Conservation (phyloP, 192 early-diverging fungal species). For the Blastocladiella britannica region DNA sequence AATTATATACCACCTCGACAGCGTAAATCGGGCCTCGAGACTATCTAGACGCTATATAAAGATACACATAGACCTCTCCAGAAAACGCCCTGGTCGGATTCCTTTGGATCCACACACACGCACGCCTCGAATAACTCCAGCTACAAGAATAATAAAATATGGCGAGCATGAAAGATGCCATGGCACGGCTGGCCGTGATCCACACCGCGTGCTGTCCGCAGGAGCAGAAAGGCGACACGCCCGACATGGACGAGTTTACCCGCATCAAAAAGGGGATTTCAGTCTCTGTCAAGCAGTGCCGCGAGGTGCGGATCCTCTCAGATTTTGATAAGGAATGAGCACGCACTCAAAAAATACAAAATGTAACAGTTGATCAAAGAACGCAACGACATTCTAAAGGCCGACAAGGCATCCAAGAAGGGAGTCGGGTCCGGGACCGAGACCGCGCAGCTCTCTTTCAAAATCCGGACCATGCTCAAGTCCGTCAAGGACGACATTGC, state of each 20-base stretch:
- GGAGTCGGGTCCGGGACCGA: slow-evolving; percentile 12
- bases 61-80: no score
- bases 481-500: slow-evolving; percentile 18
- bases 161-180: slow-evolving; percentile 31
- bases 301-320: slow-evolving; percentile 9
- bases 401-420: neutral
- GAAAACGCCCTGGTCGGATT: no score
- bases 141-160: no score
- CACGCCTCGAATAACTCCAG: no score
- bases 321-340: neutral
- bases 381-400: slow-evolving; percentile 14
- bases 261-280: slow-evolving; percentile 27
- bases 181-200: slow-evolving; percentile 29
- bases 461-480: slow-evolving; percentile 28
- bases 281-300: slow-evolving; percentile 21
- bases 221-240: slow-evolving; percentile 14
- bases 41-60: no score
- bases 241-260: slow-evolving; percentile 30
- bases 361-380: slow-evolving; percentile 22
- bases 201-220: slow-evolving; percentile 34
- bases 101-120: no score
- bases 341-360: neutral
- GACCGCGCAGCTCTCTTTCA: slow-evolving; percentile 33
- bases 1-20: no score
- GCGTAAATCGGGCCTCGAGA: no score